A percentile compares a stretch with the other conserved stretches of the same genome.
phyloP scores from a whole-genome alignment of 352 stramenopile species.

The Phytophthora vignae region DNA sequence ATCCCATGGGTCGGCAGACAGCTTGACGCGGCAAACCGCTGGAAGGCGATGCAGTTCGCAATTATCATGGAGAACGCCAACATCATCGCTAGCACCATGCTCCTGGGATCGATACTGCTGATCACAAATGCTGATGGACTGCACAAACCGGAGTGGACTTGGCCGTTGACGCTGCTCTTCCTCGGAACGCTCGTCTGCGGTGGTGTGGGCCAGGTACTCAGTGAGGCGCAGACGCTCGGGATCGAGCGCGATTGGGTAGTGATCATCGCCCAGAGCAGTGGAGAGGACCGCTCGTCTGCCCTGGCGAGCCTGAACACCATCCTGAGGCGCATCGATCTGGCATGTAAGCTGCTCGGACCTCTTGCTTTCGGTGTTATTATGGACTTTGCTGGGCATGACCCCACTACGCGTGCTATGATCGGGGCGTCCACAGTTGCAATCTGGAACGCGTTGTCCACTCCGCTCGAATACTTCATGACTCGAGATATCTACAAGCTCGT shows the following conservation, averaged over 20 bases:
- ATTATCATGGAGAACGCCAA: conserved; percentile 81
- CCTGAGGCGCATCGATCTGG: conserved; percentile 83
- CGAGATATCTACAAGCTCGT: conserved; percentile 72
- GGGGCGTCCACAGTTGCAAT: conserved; percentile 68
- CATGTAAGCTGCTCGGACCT: conserved; percentile 77
- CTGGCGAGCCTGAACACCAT: conserved; percentile 77
- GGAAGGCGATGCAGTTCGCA: conserved; percentile 67
- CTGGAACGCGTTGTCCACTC: conserved; percentile 85
- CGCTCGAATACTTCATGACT: conserved; percentile 82
- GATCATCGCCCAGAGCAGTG: conserved; percentile 55
- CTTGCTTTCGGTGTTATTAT: conserved; percentile 83
- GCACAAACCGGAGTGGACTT: conserved; percentile 67
- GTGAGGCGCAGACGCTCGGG: conserved; percentile 75
- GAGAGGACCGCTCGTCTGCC: conserved; percentile 42
- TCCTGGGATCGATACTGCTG: conserved; percentile 67
- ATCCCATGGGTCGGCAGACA: conserved; percentile 74
- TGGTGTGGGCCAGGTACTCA: conserved; percentile 83
- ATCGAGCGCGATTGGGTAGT: conserved; percentile 91
- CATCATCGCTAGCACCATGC: conserved; percentile 67
- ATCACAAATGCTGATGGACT: conserved; percentile 61
- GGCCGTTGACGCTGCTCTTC: conserved; percentile 60
- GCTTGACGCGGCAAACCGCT: conserved; percentile 73
- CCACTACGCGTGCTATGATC: conserved; percentile 70
- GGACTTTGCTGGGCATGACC: conserved; percentile 73
- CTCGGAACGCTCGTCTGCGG: conserved; percentile 63